phyloP scores from a whole-genome alignment of 306 rosid genomes.

The Bauhinia variegata region DNA sequence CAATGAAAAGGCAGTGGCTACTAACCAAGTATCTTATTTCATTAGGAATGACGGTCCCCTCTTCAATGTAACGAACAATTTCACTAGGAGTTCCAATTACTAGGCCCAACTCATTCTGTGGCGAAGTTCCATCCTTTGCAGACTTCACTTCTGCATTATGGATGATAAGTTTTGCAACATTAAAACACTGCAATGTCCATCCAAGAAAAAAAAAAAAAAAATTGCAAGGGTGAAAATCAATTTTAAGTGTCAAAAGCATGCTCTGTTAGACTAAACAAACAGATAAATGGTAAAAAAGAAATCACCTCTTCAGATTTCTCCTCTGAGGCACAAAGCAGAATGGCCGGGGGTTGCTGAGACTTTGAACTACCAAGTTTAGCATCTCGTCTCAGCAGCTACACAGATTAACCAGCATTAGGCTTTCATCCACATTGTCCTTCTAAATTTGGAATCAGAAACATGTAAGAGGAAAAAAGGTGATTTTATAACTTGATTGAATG shows the following conservation, averaged over 20 bases:
- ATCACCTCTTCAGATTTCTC: conserved; percentile 79
- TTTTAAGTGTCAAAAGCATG: conserved; percentile 26
- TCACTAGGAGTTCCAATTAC: conserved; percentile 80
- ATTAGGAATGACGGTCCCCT: conserved; percentile 71
- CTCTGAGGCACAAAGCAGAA: conserved; percentile 83
- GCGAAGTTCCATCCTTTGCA: conserved; percentile 51
- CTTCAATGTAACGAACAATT: conserved; percentile 83
- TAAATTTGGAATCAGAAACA: neutral
- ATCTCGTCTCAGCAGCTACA: conserved; percentile 71
- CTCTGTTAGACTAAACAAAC: conserved; percentile 6
- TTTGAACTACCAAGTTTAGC: conserved; percentile 51
- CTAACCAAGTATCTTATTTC: conserved; percentile 80
- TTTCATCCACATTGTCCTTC: neutral
- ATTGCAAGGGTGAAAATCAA: conserved; percentile 30
- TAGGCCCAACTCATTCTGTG: conserved; percentile 57
- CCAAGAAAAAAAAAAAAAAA: neutral
- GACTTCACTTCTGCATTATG: conserved; percentile 69
- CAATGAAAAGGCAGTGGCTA: neutral
- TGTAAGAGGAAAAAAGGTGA: neutral
- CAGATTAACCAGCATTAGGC: conserved; percentile 2
- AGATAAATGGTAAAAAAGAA: neutral
- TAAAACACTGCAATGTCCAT: conserved; percentile 62
- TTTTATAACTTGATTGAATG: neutral
- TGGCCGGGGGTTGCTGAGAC: conserved; percentile 71
- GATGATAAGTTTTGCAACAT: conserved; percentile 71